Base-by-base conservation (phyloP, 2,329 filamentous ascomycete genomes). In the Tolypocladium ovalisporum region DNA sequence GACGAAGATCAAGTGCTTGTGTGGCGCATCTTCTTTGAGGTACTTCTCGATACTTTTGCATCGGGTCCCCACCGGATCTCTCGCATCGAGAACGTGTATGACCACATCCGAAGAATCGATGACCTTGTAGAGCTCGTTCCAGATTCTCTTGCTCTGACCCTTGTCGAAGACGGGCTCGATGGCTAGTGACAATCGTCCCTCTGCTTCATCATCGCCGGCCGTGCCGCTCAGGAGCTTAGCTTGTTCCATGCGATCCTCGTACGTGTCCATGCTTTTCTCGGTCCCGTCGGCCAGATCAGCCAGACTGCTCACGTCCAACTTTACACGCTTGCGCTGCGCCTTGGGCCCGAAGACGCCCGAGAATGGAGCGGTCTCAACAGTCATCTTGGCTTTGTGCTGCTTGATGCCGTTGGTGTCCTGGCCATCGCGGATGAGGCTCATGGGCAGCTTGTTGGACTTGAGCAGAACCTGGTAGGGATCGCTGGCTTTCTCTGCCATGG, bases 71-170 rank as follows among this genome's bases (percentile, higher is more conserved):
- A 93, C 75, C 3, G 91, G 92, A 72, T 96, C 91, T 73, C 91
- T 82, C 44, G 92, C 91, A 72, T 97, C 93, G 1, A 96, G 76
- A 17, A 96, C 89, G 67, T 97, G 94, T n/a, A 99, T 87, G 52
- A 99, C 85, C 39, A 99, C 93, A 72, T 99, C 94, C 12, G 89
- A 94, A 3, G 90, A 95, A 74, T 97, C 93, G 60, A 97, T 94
- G 66, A 94, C 91, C 75, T 96, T 95, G 79, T 94, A 86, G 9
- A 97, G 76, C 71, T 99, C 93, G 74, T 97, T 97, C 92, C 90
- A 96, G 64, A 96, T 96, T 63, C 94, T 83, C 75, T 96, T 96
- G 68, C 87, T 93, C 72, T 96, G 92, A 22, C 94, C 94, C 75
- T 97, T 97, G 65, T 83, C 87, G 74, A 97, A 97, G 59, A 97